Evolutionary conservation across 352 stramenopile genomes (phyloP), one percentile per base, ranked within the genome.

Genomic region (Globisporangium recalcitrans): DNA sequence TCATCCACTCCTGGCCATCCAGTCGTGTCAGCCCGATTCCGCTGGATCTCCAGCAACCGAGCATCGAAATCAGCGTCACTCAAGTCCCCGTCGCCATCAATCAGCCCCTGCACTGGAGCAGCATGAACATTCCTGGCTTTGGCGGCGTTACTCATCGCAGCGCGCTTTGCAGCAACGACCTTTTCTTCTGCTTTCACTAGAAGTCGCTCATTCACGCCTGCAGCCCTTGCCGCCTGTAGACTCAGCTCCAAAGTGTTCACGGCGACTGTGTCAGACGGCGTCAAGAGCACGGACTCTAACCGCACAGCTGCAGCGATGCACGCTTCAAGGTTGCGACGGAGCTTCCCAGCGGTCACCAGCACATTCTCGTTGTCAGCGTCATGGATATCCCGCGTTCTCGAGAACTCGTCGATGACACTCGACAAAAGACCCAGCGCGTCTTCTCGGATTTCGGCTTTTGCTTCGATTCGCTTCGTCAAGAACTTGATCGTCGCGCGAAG

Each of bases 161-260:
- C 70, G 21, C 68, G 53, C 53, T 68, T 66, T 52, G 70, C 58
- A 32, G 65, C 67, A 11, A 69, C 64, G 21, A 88, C 69, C 61
- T 82, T 84, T 36, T 88, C 77, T 67, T 88, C 77, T 6, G 75
- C 81, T 51, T 82, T 83, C n/a, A 75, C 68, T 1, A 91, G 54
- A 22, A 91, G 58, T 4, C 77, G 74, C 55, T 80, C 78, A 21
- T 84, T 74, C 16, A 91, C 80, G 9, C 78, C 80, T 21, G 78
- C 80, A 21, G 84, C 70, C 60, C 80, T 73, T 13, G 80, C 82
- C 11, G 71, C 67, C 26, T 91, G 67, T n/a, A 91, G 69, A 61
- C 67, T 78, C 6, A 83, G 51, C 56, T 88, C 75, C 11, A 91
- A 54, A 2, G 78, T 75, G n/a, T 59, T 70, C 19, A 87, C 67